These are phyloP conservation scores for Claviceps sp. DNA, from an alignment of 2,329 filamentous ascomycete genomes.

Conservation along the genomic window DNA sequence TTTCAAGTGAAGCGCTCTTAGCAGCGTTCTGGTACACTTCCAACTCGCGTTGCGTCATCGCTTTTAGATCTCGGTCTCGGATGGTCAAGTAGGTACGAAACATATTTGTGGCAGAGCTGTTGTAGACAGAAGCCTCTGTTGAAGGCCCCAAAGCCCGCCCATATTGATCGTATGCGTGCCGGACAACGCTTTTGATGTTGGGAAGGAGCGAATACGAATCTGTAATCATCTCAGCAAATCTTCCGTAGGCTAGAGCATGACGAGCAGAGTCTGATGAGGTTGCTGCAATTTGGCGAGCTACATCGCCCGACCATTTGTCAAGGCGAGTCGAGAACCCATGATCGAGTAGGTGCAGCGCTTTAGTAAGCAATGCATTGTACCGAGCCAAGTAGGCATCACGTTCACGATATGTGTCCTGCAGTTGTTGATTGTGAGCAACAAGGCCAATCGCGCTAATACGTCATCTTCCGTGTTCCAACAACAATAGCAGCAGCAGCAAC, in stretches of 20 bases:
- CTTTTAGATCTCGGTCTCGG: slow-evolving; percentile 39
- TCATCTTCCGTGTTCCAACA: not conserved
- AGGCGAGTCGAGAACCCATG: slow-evolving; percentile 40
- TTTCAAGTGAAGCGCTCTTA: slow-evolving; percentile 36
- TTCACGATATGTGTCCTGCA: slow-evolving; percentile 68
- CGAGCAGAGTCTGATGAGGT: slow-evolving; percentile 46
- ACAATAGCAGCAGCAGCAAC: not conserved
- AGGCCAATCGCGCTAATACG: not conserved
- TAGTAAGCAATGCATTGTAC: slow-evolving; percentile 68
- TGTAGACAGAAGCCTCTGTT: slow-evolving; percentile 37
- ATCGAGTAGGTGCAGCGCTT: slow-evolving; percentile 48
- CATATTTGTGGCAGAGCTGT: slow-evolving; percentile 39
- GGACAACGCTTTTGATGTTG: slow-evolving; percentile 40
- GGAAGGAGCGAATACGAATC: slow-evolving; percentile 43
- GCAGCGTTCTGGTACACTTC: slow-evolving; percentile 40
- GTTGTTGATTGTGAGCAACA: not conserved
- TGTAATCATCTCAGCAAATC: slow-evolving; percentile 44
- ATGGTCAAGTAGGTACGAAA: slow-evolving; percentile 39
- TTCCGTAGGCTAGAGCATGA: slow-evolving; percentile 45
- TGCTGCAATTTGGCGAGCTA: slow-evolving; percentile 37
- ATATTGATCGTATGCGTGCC: slow-evolving; percentile 36
- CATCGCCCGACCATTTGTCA: slow-evolving; percentile 40
- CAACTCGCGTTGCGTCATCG: slow-evolving; percentile 39
- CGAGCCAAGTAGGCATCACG: slow-evolving; percentile 76
- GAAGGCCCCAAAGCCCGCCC: slow-evolving; percentile 31